Percentiles rank a stretch among this genome's conserved stretches.
phyloP scores from a whole-genome alignment of 225 moss, liverwort and hornwort genomes.

The Pleurozium schreberi region DNA sequence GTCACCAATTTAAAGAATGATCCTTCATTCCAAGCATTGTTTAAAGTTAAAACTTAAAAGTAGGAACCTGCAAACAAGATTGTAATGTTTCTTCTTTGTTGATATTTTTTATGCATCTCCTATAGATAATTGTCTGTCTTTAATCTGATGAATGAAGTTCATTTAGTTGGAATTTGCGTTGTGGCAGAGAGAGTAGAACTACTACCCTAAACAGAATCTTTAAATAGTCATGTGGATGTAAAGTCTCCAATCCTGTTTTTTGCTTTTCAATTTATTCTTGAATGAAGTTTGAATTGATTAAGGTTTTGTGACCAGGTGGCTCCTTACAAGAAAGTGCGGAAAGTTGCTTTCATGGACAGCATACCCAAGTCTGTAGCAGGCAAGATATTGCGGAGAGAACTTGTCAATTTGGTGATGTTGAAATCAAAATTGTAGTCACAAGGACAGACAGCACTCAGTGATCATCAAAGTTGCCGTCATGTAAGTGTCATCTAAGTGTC shows the following conservation, averaged over 20 bases:
- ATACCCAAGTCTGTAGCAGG: conserved; percentile 14
- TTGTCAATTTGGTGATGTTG: not conserved
- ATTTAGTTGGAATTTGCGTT: not conserved
- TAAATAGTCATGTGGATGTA: not conserved
- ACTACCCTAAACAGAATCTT: not conserved
- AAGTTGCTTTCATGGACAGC: conserved; percentile 1
- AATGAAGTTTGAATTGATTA: not conserved
- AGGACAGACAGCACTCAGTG: not conserved
- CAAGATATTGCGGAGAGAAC: not conserved
- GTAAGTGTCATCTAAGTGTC: too few species aligned
- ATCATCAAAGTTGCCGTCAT: not conserved
- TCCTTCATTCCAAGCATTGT: not conserved
- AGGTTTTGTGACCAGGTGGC: not conserved
- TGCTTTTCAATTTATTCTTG: not conserved
- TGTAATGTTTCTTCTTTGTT: not conserved
- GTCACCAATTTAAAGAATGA: not conserved
- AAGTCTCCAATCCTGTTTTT: not conserved
- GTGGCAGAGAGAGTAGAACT: not conserved
- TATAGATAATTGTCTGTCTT: not conserved
- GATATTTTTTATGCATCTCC: not conserved
- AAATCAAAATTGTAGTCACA: not conserved
- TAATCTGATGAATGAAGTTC: not conserved
- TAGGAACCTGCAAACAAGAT: not conserved
- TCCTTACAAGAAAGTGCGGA: conserved; percentile 18
- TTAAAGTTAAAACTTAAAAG: not conserved